These are phyloP conservation scores for Debaryomyces psychrophilus DNA, from an alignment of 1,139 yeast species.

Conservation along the genomic window DNA sequence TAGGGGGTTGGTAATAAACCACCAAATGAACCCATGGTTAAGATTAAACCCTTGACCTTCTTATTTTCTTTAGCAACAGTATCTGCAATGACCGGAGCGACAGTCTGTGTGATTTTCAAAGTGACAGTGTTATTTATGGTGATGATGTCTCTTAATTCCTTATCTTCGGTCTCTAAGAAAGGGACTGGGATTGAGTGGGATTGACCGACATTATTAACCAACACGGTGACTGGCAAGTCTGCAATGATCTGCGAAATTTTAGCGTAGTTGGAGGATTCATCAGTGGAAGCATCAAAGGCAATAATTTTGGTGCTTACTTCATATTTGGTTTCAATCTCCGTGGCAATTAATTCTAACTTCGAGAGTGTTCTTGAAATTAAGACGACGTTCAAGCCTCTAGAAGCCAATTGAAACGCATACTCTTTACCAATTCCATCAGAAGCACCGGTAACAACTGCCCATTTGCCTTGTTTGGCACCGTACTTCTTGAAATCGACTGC, in stretches of 20 bases:
- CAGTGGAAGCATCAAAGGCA: slow-evolving; percentile 78
- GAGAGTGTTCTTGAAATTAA: slow-evolving; percentile 82
- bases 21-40: slow-evolving; percentile 97
- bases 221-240: slow-evolving; percentile 64
- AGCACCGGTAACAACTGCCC: slow-evolving; percentile 97
- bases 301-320: slow-evolving; percentile 66
- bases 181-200: slow-evolving; percentile 96
- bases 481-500: slow-evolving; percentile 64
- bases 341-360: slow-evolving; percentile 68
- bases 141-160: slow-evolving; percentile 77
- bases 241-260: slow-evolving; percentile 50
- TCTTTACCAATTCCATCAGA: slow-evolving; percentile 98
- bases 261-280: slow-evolving; percentile 56
- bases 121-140: slow-evolving; percentile 87
- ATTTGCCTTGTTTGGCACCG: slow-evolving; percentile 63
- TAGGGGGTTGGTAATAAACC: slow-evolving; percentile 92
- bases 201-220: slow-evolving; percentile 92
- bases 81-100: slow-evolving; percentile 67
- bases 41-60: slow-evolving; percentile 65
- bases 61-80: slow-evolving; percentile 46
- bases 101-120: slow-evolving; percentile 74
- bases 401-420: slow-evolving; percentile 82
- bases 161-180: slow-evolving; percentile 73
- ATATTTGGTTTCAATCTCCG: slow-evolving; percentile 63
- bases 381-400: slow-evolving; percentile 78